A percentile compares a stretch with the other conserved stretches of the same genome.
phyloP scores from a whole-genome alignment of 768 basidiomycete genomes.

The Hysterangium stoloniferum region DNA sequence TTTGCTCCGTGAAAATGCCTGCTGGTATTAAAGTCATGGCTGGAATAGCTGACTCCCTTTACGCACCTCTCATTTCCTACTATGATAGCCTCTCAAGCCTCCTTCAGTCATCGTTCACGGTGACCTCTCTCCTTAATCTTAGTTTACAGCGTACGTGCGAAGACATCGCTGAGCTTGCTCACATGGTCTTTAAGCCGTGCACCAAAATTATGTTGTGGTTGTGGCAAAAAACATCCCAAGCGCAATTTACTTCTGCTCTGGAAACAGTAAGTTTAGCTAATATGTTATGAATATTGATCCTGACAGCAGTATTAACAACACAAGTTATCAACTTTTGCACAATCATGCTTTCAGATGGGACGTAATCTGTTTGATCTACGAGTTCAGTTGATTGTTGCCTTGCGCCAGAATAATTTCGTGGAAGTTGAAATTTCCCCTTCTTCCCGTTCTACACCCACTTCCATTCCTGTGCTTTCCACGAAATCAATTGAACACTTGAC shows the following conservation, averaged over 20 bases:
- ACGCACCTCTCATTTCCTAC: neutral
- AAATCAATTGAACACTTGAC: conserved; percentile 52
- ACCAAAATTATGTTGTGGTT: conserved; percentile 64
- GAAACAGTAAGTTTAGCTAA: conserved; percentile 33
- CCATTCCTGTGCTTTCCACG: conserved; percentile 22
- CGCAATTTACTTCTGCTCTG: conserved; percentile 28
- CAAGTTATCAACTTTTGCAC: conserved; percentile 1
- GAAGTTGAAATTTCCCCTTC: neutral
- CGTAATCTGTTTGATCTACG: conserved; percentile 45
- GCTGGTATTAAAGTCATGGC: conserved; percentile 60
- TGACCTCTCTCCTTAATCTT: neutral
- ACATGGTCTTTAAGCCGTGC: conserved; percentile 71
- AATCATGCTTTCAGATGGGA: conserved; percentile 3
- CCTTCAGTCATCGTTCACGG: neutral
- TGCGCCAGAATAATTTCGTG: conserved; percentile 19
- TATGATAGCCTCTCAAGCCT: conserved; percentile 9
- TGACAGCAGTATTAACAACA: neutral
- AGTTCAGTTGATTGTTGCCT: conserved; percentile 39
- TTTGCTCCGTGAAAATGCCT: conserved; percentile 62
- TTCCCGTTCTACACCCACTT: conserved; percentile 13
- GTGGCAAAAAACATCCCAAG: conserved; percentile 44
- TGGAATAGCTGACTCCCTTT: conserved; percentile 32
- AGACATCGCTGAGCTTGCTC: conserved; percentile 41
- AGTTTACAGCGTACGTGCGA: neutral
- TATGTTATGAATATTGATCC: conserved; percentile 51